phyloP scores from a whole-genome alignment of 495 filamentous ascomycete species.

The Saxispiralis lemnorum region DNA sequence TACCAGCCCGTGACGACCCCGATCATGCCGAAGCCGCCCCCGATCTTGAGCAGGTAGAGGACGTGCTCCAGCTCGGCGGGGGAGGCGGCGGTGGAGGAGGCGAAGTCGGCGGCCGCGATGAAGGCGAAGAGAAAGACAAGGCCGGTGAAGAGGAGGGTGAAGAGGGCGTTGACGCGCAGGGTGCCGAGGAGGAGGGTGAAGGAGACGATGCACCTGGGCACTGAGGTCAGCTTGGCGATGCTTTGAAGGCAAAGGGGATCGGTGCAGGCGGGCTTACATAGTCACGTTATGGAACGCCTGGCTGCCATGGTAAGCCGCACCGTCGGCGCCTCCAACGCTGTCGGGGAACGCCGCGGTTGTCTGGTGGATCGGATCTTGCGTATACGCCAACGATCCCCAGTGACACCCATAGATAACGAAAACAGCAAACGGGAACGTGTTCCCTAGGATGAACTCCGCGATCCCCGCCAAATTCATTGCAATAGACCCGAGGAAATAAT shows the following conservation, averaged over 20 bases:
- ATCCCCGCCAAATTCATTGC: constrained; percentile 16
- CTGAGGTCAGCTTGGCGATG: too few species aligned
- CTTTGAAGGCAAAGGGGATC: too few species aligned
- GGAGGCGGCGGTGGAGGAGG: constrained; percentile 2
- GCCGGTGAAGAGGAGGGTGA: constrained; percentile 14
- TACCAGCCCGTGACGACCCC: constrained; percentile 14
- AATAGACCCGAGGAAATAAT: constrained; percentile 17
- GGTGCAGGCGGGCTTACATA: constrained; percentile 8
- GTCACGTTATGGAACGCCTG: constrained; percentile 16
- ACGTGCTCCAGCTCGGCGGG: constrained; percentile 8
- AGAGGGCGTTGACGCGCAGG: constrained; percentile 12
- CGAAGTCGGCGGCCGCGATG: constrained; percentile 16
- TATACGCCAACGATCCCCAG: constrained; percentile 14
- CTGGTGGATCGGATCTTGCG: constrained; percentile 11
- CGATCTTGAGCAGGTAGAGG: constrained; percentile 8
- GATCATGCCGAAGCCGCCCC: constrained; percentile 15
- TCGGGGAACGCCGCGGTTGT: constrained; percentile 5
- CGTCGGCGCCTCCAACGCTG: constrained; percentile 6
- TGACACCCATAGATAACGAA: constrained; percentile 16
- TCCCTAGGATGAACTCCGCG: constrained; percentile 16
- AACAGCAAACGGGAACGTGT: constrained; percentile 17
- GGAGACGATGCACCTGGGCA: constrained; percentile 7
- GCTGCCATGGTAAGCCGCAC: constrained; percentile 7
- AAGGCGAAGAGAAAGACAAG: constrained; percentile 16
- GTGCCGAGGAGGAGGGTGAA: constrained; percentile 15